Conservation (phyloP, 345 rosid genomes). For the Nephelium lappaceum region DNA sequence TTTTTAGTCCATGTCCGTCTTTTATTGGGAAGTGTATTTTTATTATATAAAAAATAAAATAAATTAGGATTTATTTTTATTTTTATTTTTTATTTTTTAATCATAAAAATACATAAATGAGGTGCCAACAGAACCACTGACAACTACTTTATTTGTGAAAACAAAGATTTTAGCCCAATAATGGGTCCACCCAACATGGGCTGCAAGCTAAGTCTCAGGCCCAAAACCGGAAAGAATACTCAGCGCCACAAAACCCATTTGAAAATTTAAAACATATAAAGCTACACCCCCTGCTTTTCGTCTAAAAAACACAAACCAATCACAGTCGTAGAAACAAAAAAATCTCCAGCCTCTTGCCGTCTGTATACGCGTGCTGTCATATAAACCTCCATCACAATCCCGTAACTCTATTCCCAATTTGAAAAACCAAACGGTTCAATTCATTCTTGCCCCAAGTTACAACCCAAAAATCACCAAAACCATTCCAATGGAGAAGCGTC, state of each 20-base stretch:
- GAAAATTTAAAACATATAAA: neutral
- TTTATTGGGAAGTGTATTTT: neutral
- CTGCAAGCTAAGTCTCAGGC: neutral
- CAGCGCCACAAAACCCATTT: constrained; percentile 8
- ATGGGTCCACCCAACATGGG: neutral
- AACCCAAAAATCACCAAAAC: neutral
- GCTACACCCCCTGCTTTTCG: neutral
- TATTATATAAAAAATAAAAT: no score
- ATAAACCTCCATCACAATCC: neutral
- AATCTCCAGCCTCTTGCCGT: neutral
- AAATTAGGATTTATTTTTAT: no score
- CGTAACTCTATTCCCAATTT: neutral
- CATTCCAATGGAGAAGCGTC: constrained; percentile 67
- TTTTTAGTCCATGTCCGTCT: neutral
- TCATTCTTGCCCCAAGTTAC: constrained; percentile 2
- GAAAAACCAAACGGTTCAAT: neutral
- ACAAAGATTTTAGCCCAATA: neutral
- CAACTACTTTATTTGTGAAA: neutral
- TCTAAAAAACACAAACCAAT: neutral
- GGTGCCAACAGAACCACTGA: neutral
- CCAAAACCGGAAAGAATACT: neutral
- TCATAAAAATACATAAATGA: neutral
- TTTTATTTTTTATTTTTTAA: no score
- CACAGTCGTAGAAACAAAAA: neutral
- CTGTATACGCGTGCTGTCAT: neutral